Conservation (phyloP, 768 basidiomycete genomes). For the Russula sp. region DNA sequence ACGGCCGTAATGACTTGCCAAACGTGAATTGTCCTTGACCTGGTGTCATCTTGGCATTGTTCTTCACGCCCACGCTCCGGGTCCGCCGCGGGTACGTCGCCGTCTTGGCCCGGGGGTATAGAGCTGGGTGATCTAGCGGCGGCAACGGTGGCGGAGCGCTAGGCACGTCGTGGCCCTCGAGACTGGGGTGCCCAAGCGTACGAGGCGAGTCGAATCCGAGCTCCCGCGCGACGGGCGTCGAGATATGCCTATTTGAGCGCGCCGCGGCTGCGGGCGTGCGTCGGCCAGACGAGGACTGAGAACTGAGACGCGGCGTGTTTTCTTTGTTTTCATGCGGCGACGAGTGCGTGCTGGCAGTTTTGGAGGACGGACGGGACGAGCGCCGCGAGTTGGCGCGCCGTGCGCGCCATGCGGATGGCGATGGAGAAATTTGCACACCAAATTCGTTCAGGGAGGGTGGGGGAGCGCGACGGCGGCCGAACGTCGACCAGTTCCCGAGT, state of each 20-base stretch:
- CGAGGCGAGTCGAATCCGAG: slow-evolving; percentile 34
- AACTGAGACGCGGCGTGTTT: slow-evolving; percentile 13
- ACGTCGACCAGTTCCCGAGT: slow-evolving; percentile 34
- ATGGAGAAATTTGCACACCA: slow-evolving; percentile 17
- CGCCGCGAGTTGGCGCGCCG: slow-evolving; percentile 12
- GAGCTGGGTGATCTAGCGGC: slow-evolving; percentile 40
- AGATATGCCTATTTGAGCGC: slow-evolving; percentile 9
- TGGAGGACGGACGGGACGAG: slow-evolving; percentile 26
- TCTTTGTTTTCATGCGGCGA: slow-evolving; percentile 29
- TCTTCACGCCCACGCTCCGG: slow-evolving; percentile 14
- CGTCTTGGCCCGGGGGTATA: not conserved
- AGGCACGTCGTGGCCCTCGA: slow-evolving; percentile 25
- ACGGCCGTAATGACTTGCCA: slow-evolving; percentile 28
- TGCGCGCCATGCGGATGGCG: slow-evolving; percentile 24
- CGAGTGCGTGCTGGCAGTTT: slow-evolving; percentile 28
- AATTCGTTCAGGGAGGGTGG: slow-evolving; percentile 20
- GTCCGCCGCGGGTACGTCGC: slow-evolving; percentile 26
- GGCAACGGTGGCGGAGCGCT: slow-evolving; percentile 47
- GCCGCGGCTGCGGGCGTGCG: slow-evolving; percentile 14
- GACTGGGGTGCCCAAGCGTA: slow-evolving; percentile 39
- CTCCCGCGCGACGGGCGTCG: slow-evolving; percentile 29
- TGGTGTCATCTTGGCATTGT: slow-evolving; percentile 12
- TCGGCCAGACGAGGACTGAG: slow-evolving; percentile 28
- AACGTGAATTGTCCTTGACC: slow-evolving; percentile 24
- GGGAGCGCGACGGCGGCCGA: slow-evolving; percentile 29